Evolutionary conservation across 2,329 filamentous ascomycete genomes (phyloP).

Genomic region (Lasiodiplodia sp.): DNA sequence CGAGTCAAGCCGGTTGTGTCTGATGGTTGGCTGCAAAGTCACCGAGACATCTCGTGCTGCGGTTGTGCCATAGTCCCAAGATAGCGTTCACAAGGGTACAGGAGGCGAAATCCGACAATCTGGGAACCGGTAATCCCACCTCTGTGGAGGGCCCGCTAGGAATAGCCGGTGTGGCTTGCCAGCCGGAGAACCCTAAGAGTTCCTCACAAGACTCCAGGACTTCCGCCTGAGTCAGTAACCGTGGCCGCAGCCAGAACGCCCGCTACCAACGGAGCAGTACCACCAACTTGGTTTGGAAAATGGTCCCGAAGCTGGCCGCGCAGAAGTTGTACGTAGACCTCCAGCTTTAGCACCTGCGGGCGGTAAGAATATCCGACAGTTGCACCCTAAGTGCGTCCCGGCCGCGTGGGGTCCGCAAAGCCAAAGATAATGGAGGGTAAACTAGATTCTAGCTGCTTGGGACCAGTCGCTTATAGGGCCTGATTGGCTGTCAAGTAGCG

Average conservation of each 20-base stretch:
- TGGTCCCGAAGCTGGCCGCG: conserved; percentile 4
- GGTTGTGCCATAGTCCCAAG: conserved; percentile 11
- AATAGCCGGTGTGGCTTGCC: conserved; percentile 13
- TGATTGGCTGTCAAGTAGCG: conserved; percentile 9
- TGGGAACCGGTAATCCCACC: conserved; percentile 10
- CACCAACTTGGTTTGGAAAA: conserved; percentile 18
- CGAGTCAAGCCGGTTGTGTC: neutral
- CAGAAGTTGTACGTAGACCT: neutral
- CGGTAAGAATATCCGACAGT: conserved; percentile 11
- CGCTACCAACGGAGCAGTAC: neutral
- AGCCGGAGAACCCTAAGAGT: neutral
- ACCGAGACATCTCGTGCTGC: conserved; percentile 14
- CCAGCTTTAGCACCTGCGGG: neutral
- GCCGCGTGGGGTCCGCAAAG: conserved; percentile 18
- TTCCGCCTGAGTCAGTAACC: conserved; percentile 12
- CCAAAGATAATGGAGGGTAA: neutral
- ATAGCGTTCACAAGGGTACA: neutral
- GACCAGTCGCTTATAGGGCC: neutral
- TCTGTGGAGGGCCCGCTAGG: neutral
- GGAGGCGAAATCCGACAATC: conserved; percentile 11
- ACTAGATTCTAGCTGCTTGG: neutral
- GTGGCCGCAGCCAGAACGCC: conserved; percentile 12
- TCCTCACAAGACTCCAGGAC: conserved; percentile 1
- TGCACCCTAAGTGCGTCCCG: neutral
- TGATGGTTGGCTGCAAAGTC: conserved; percentile 12